Evolutionary conservation across 2,329 filamentous ascomycete species (phyloP).

Genomic region (Hymenoscyphus infarciens): DNA sequence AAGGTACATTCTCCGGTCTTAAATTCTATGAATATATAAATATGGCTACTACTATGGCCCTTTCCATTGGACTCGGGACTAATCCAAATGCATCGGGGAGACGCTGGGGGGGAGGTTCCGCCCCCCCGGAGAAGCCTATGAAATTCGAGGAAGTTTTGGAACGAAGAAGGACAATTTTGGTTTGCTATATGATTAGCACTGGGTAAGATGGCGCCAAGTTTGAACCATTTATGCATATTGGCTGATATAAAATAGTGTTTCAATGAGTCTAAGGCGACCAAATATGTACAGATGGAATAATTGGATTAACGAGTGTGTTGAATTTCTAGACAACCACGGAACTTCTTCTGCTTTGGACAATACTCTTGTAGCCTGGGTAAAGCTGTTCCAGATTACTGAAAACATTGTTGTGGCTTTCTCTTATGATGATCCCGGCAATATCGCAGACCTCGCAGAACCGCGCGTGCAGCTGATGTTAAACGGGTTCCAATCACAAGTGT

Average conservation of each 20-base stretch:
- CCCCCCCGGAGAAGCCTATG: not conserved
- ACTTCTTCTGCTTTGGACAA: constrained; percentile 35
- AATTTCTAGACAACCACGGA: constrained; percentile 36
- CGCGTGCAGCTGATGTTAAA: constrained; percentile 49
- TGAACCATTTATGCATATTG: not conserved
- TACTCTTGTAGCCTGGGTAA: constrained; percentile 38
- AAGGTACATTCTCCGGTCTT: constrained; percentile 27
- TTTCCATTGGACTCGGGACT: constrained; percentile 28
- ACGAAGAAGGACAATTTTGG: constrained; percentile 37
- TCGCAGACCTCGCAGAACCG: constrained; percentile 48
- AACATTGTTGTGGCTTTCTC: constrained; percentile 50
- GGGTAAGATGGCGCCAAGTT: constrained; percentile 22
- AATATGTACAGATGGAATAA: constrained; percentile 40
- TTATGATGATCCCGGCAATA: constrained; percentile 37
- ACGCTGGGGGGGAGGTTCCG: constrained; percentile 6
- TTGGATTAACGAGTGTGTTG: constrained; percentile 41
- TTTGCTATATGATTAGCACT: constrained; percentile 36
- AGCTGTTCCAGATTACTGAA: constrained; percentile 46
- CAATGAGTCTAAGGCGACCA: constrained; percentile 40
- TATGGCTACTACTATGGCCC: constrained; percentile 45
- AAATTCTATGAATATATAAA: constrained; percentile 49
- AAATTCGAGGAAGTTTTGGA: constrained; percentile 32
- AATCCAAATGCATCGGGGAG: constrained; percentile 19
- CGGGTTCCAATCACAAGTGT: constrained; percentile 48
- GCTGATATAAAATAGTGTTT: constrained; percentile 32